Percentiles rank a stretch among this genome's conserved stretches.
These are phyloP conservation scores for Nematocida minor DNA, from an alignment of 371 early-diverging fungal genomes.

Conservation along the genomic window DNA sequence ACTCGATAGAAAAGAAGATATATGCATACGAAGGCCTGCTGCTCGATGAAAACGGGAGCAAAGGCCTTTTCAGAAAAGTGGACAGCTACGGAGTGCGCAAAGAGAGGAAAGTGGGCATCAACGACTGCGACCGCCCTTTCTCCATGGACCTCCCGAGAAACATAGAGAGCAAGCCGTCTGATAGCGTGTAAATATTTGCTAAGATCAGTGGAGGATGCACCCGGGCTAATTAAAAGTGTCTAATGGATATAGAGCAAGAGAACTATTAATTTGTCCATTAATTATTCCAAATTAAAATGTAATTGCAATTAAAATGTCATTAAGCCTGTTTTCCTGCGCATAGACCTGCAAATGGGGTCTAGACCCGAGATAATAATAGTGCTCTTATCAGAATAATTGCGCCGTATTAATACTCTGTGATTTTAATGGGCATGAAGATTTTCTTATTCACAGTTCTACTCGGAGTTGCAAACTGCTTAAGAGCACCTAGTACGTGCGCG, in stretches of 20 bases:
- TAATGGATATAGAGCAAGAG: neutral
- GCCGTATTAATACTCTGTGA: neutral
- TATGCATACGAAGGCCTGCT: slow-evolving; percentile 39
- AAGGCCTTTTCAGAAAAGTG: neutral
- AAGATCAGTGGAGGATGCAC: neutral
- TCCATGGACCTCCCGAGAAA: slow-evolving; percentile 42
- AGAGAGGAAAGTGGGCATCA: slow-evolving; percentile 45
- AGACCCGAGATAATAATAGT: neutral
- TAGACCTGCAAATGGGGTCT: neutral
- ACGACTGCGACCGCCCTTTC: slow-evolving; percentile 35
- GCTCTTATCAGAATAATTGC: neutral
- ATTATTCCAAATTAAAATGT: too few species aligned
- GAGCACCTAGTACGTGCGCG: slow-evolving; percentile 53
- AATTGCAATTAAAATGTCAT: too few species aligned
- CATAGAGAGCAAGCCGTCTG: neutral
- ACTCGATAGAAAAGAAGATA: slow-evolving; percentile 47
- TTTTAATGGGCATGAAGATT: neutral
- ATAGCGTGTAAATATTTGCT: neutral
- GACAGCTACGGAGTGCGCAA: neutral
- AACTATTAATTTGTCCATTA: neutral
- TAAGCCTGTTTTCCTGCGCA: neutral
- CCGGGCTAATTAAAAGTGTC: neutral
- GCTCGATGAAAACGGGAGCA: neutral
- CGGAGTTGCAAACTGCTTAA: neutral
- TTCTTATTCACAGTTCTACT: neutral